Evolutionary conservation across 805 yeast genomes (phyloP).

Genomic region (Saturnispora dispora): DNA sequence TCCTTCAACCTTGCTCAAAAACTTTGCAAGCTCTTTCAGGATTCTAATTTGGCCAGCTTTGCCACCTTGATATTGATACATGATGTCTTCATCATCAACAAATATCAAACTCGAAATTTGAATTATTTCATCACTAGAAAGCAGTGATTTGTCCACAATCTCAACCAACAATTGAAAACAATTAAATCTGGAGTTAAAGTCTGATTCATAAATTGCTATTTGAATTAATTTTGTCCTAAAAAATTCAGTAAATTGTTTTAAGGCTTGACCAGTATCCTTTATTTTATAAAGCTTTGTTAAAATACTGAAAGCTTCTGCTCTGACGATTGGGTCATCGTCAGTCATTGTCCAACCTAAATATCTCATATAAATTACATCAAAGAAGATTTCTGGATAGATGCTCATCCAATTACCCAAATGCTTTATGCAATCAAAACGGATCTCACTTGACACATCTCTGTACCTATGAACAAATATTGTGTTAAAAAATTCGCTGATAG

Average conservation of each 20-base stretch:
- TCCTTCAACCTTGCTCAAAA: conserved; percentile 37
- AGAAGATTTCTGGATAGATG: conserved; percentile 59
- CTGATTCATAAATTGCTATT: conserved; percentile 50
- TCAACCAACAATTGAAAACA: conserved; percentile 47
- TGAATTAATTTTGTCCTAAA: conserved; percentile 58
- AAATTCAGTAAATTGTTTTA: conserved; percentile 71
- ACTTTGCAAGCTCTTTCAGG: conserved; percentile 43
- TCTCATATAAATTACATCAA: conserved; percentile 60
- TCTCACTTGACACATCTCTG: conserved; percentile 65
- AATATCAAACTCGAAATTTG: conserved; percentile 34
- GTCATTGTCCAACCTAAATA: conserved; percentile 80
- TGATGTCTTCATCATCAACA: conserved; percentile 21
- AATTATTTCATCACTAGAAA: conserved; percentile 51
- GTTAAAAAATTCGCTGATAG: conserved; percentile 56
- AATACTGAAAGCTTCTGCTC: conserved; percentile 54
- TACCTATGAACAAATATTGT: conserved; percentile 67
- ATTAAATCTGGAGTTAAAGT: conserved; percentile 41
- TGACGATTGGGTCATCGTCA: conserved; percentile 53
- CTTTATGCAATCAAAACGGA: conserved; percentile 60
- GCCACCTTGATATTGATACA: conserved; percentile 19
- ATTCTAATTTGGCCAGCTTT: conserved; percentile 23
- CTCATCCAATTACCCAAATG: conserved; percentile 65
- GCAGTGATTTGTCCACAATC: conserved; percentile 49
- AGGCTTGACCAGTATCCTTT: conserved; percentile 44
- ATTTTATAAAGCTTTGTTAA: conserved; percentile 41